A percentile compares a stretch with the other conserved stretches of the same genome.
These are phyloP conservation scores for Fusarium mexicanum DNA, from an alignment of 2,329 filamentous ascomycete species.

Conservation along the genomic window DNA sequence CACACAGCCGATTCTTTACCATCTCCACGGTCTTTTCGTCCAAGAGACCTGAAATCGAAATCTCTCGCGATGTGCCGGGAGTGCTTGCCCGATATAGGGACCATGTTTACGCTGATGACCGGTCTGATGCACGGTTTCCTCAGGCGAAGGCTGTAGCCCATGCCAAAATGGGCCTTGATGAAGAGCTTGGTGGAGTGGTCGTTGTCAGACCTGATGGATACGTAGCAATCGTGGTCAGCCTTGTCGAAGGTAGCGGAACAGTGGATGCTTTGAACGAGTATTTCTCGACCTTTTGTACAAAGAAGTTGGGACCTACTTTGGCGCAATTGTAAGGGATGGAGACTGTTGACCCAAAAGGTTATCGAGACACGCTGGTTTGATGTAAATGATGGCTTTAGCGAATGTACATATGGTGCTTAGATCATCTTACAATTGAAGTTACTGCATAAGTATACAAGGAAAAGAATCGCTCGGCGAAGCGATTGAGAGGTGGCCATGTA, in stretches of 20 bases:
- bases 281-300: constrained; percentile 77
- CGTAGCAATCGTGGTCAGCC: constrained; percentile 77
- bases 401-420: neutral
- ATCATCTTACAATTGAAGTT: neutral
- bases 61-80: constrained; percentile 74
- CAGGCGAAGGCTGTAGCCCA: constrained; percentile 79
- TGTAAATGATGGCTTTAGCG: constrained; percentile 2
- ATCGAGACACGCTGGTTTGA: neutral
- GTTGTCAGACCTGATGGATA: constrained; percentile 90
- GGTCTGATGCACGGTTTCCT: constrained; percentile 75
- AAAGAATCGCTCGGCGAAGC: neutral
- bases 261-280: constrained; percentile 85
- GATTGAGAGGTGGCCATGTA: neutral
- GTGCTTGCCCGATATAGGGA: constrained; percentile 79
- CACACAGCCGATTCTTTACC: constrained; percentile 84
- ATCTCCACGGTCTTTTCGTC: constrained; percentile 79
- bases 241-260: constrained; percentile 81
- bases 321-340: constrained; percentile 40
- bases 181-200: constrained; percentile 79
- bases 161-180: constrained; percentile 83
- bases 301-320: constrained; percentile 56
- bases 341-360: neutral
- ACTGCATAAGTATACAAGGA: neutral
- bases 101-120: constrained; percentile 87
- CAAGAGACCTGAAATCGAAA: constrained; percentile 75